phyloP scores from a whole-genome alignment of 768 basidiomycete species.

The Leccinum rimulosum region DNA sequence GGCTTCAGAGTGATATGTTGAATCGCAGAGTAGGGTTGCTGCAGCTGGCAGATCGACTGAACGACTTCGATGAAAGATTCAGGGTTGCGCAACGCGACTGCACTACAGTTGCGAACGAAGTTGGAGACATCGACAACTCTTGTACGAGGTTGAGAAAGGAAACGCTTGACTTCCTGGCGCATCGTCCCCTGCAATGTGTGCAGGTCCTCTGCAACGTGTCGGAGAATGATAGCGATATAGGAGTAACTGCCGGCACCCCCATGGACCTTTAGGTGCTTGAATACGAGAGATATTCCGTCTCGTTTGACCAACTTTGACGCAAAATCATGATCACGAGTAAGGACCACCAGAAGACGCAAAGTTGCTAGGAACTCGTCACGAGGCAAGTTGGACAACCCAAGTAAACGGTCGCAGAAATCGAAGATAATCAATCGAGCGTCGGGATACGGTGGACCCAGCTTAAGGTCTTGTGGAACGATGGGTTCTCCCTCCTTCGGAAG shows the following conservation, averaged over 20 bases:
- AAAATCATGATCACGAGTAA: conserved; percentile 69
- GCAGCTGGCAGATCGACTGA: conserved; percentile 67
- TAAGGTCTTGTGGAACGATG: conserved; percentile 48
- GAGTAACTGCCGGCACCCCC: conserved; percentile 69
- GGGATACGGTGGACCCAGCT: conserved; percentile 57
- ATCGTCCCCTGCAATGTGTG: conserved; percentile 66
- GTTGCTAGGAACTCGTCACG: conserved; percentile 81
- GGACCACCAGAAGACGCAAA: conserved; percentile 77
- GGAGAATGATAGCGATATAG: conserved; percentile 84
- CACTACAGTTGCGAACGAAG: conserved; percentile 74
- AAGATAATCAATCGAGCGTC: conserved; percentile 69
- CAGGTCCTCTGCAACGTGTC: conserved; percentile 85
- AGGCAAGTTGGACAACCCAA: conserved; percentile 60
- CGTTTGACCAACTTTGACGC: conserved; percentile 67
- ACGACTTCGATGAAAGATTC: conserved; percentile 72
- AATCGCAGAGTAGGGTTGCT: conserved; percentile 55
- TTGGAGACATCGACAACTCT: conserved; percentile 64
- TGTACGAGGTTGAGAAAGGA: conserved; percentile 71
- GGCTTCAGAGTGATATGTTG: conserved; percentile 60
- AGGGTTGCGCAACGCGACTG: conserved; percentile 80
- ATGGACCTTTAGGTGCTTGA: conserved; percentile 61
- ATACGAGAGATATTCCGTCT: conserved; percentile 61
- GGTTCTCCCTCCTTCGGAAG: conserved; percentile 72
- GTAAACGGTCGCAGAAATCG: conserved; percentile 71
- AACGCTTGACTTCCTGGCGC: conserved; percentile 78